Evolutionary conservation across 768 basidiomycete genomes (phyloP).

Genomic region (Leccinum uliginosum): DNA sequence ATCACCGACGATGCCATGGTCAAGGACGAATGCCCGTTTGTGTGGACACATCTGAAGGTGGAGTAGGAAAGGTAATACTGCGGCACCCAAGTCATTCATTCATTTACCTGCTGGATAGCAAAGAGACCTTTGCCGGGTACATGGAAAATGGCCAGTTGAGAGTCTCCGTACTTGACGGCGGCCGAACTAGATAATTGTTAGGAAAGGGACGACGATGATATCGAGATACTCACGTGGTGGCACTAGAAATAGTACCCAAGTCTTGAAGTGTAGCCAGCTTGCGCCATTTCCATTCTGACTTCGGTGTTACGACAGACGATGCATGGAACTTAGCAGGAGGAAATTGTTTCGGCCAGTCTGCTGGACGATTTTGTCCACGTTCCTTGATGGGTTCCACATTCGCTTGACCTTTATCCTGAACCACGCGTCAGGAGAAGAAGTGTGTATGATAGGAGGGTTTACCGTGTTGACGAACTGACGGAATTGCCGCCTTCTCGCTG

Average conservation of each 20-base stretch:
- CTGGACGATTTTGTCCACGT: slow-evolving; percentile 59
- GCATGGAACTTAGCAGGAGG: slow-evolving; percentile 43
- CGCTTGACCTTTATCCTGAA: neutral
- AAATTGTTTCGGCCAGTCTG: slow-evolving; percentile 62
- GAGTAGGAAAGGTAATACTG: neutral
- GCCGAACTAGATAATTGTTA: slow-evolving; percentile 28
- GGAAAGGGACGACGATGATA: neutral
- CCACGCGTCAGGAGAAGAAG: neutral
- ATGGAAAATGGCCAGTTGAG: slow-evolving; percentile 66
- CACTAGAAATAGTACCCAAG: slow-evolving; percentile 43
- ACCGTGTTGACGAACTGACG: slow-evolving; percentile 66
- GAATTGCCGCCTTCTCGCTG: slow-evolving; percentile 45
- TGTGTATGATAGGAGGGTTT: slow-evolving; percentile 1
- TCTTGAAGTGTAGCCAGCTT: slow-evolving; percentile 46
- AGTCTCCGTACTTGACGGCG: slow-evolving; percentile 61
- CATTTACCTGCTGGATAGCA: slow-evolving; percentile 62
- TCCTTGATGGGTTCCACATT: slow-evolving; percentile 45
- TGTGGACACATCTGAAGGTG: slow-evolving; percentile 41
- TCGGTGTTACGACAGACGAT: slow-evolving; percentile 39
- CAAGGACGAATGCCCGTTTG: slow-evolving; percentile 63
- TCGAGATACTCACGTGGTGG: slow-evolving; percentile 39
- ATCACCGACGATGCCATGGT: slow-evolving; percentile 66
- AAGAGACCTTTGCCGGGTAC: slow-evolving; percentile 56
- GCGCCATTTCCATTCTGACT: slow-evolving; percentile 54
- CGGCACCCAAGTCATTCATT: neutral